Percentiles rank a stretch among this genome's conserved stretches.
Evolutionary conservation across 257 asterid genomes (phyloP).

Genomic region (Sherardia arvensis): DNA sequence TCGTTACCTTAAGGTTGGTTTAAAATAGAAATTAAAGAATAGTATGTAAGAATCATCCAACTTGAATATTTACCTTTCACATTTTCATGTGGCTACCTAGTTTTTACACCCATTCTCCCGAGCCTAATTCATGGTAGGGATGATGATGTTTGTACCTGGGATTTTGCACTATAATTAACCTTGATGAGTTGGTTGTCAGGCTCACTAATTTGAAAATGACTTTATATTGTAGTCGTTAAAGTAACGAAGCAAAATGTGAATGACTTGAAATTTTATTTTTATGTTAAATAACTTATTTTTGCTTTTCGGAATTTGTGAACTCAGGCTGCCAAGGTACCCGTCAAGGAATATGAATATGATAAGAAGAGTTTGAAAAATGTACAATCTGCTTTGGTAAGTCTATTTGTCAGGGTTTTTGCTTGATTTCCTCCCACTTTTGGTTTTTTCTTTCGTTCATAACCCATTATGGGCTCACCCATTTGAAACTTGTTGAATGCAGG

Average conservation of each 20-base stretch:
- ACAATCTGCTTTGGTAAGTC: slow-evolving; percentile 76
- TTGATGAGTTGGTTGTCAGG: background rate
- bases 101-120: background rate
- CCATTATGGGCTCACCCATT: background rate
- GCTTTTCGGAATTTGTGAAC: slow-evolving; percentile 1
- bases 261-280: background rate
- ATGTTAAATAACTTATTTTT: background rate
- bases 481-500: slow-evolving; percentile 36
- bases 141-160: background rate
- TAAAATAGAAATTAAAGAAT: background rate
- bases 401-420: slow-evolving; percentile 9
- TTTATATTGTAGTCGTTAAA: background rate
- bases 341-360: slow-evolving; percentile 79
- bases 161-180: background rate
- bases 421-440: background rate
- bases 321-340: slow-evolving; percentile 92
- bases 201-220: background rate
- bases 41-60: background rate
- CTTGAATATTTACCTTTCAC: background rate
- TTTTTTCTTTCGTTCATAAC: background rate
- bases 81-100: background rate
- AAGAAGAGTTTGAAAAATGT: slow-evolving; percentile 61
- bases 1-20: slow-evolving; percentile 62
- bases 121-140: background rate
- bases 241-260: background rate